A percentile compares a stretch with the other conserved stretches of the same genome.
These are phyloP conservation scores for Debaryomycetaceae sp. DNA, from an alignment of 1,139 yeast species.

Conservation along the genomic window DNA sequence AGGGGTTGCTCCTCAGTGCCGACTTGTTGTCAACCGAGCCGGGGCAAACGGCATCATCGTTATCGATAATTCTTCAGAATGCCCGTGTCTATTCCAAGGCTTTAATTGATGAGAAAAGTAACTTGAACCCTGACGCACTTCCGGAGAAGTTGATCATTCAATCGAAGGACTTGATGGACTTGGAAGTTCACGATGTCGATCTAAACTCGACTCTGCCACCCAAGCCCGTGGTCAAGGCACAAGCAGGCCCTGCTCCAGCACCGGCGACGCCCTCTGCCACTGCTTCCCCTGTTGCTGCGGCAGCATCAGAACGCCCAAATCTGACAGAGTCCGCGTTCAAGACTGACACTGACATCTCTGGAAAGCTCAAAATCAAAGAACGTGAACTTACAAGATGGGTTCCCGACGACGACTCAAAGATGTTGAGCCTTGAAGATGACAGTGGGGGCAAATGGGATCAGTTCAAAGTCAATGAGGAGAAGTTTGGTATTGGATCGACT, in stretches of 20 bases:
- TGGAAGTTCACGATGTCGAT: slow-evolving; percentile 47
- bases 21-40: slow-evolving; percentile 20
- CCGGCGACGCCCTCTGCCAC: slow-evolving; percentile 4
- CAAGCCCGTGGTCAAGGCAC: slow-evolving; percentile 2
- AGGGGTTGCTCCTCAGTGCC: slow-evolving; percentile 51
- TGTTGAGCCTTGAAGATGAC: slow-evolving; percentile 43
- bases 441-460: slow-evolving; percentile 68
- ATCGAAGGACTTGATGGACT: slow-evolving; percentile 61
- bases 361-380: slow-evolving; percentile 42
- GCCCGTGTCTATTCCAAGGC: slow-evolving; percentile 33
- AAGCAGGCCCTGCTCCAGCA: not conserved
- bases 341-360: slow-evolving; percentile 82
- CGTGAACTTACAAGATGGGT: slow-evolving; percentile 84
- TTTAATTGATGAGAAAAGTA: slow-evolving; percentile 29
- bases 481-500: slow-evolving; percentile 83
- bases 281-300: slow-evolving; percentile 3
- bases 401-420: slow-evolving; percentile 53
- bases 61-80: slow-evolving; percentile 51
- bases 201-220: slow-evolving; percentile 19
- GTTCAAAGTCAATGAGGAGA: slow-evolving; percentile 80
- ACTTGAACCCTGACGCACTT: slow-evolving; percentile 26
- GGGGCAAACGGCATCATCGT: slow-evolving; percentile 18
- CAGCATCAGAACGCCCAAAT: slow-evolving; percentile 1
- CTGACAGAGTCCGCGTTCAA: slow-evolving; percentile 40
- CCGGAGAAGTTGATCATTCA: slow-evolving; percentile 49